phyloP scores from a whole-genome alignment of 352 stramenopile genomes.

The Phytopythium aichiense region DNA sequence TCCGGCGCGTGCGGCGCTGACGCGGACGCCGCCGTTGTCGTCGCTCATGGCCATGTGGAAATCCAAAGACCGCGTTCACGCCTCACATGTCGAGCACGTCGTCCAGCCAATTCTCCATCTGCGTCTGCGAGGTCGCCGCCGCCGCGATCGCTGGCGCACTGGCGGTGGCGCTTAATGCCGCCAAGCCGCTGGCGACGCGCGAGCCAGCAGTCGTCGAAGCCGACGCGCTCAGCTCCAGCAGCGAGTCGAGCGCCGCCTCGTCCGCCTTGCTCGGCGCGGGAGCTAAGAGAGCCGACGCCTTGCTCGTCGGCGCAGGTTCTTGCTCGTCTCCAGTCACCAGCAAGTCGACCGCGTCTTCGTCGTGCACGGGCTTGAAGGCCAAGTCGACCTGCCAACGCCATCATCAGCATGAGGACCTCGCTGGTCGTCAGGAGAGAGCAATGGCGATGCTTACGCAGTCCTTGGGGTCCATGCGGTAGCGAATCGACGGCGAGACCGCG shows the following conservation, averaged over 20 bases:
- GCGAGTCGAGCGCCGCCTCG: constrained; percentile 33
- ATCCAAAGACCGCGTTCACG: constrained; percentile 5
- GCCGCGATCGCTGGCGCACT: constrained; percentile 6
- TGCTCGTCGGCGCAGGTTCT: background rate
- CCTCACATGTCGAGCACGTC: constrained; percentile 49
- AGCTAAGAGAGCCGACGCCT: background rate
- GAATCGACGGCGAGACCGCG: constrained; percentile 34
- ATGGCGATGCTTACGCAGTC: constrained; percentile 45
- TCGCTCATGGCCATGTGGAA: background rate
- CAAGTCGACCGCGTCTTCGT: constrained; percentile 6
- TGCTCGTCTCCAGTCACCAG: background rate
- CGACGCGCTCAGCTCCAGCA: constrained; percentile 37
- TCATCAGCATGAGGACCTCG: constrained; percentile 1
- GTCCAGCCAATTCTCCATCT: constrained; percentile 73
- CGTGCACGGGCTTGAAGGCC: constrained; percentile 23
- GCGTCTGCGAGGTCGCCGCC: constrained; percentile 11
- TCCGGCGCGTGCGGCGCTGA: constrained; percentile 25
- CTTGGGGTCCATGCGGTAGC: constrained; percentile 70
- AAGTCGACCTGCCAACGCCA: constrained; percentile 32
- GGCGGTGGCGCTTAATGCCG: background rate
- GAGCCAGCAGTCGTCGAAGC: constrained; percentile 3
- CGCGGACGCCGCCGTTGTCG: background rate
- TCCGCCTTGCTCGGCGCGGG: constrained; percentile 4
- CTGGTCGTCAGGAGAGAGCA: background rate
- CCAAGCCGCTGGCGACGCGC: constrained; percentile 4